These are phyloP conservation scores for Flaveria trinervia DNA, from an alignment of 129 eudicot genomes.

Conservation along the genomic window DNA sequence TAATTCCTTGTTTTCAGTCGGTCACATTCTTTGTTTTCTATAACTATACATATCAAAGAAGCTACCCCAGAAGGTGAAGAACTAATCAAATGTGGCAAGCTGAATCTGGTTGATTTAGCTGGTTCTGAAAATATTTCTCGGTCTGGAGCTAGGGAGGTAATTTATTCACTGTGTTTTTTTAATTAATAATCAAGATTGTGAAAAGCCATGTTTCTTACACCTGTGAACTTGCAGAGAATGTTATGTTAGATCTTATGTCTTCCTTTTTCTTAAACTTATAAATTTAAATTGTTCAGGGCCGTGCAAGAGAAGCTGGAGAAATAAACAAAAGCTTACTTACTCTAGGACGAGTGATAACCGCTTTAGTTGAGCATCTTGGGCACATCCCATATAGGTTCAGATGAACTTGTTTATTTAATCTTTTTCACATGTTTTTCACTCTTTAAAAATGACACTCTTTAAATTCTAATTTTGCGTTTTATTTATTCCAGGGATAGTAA, in stretches of 20 bases:
- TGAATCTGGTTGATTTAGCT: conserved; percentile 93
- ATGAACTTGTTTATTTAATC: not conserved
- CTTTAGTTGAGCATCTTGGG: conserved; percentile 93
- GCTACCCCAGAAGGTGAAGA: conserved; percentile 98
- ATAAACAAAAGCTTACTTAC: conserved; percentile 94
- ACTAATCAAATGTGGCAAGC: conserved; percentile 91
- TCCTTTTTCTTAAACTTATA: not conserved
- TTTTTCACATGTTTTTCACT: not conserved
- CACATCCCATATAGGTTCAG: conserved; percentile 89
- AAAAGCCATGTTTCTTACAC: not conserved
- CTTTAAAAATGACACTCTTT: not conserved
- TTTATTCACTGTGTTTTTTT: not conserved
- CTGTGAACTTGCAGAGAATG: not conserved
- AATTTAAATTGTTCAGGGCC: conserved; percentile 49
- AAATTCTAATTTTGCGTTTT: not conserved
- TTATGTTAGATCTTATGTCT: not conserved
- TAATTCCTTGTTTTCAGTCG: conserved; percentile 52
- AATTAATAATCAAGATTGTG: not conserved
- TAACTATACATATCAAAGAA: conserved; percentile 96
- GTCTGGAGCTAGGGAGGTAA: conserved; percentile 99
- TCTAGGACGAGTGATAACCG: conserved; percentile 89
- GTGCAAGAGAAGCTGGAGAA: conserved; percentile 99
- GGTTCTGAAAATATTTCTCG: conserved; percentile 99
- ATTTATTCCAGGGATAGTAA: conserved; percentile 75
- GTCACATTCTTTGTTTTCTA: conserved; percentile 91